Evolutionary conservation across 164 flowering plant genomes (phyloP).

Genomic region (Cinnamomum micranthum): DNA sequence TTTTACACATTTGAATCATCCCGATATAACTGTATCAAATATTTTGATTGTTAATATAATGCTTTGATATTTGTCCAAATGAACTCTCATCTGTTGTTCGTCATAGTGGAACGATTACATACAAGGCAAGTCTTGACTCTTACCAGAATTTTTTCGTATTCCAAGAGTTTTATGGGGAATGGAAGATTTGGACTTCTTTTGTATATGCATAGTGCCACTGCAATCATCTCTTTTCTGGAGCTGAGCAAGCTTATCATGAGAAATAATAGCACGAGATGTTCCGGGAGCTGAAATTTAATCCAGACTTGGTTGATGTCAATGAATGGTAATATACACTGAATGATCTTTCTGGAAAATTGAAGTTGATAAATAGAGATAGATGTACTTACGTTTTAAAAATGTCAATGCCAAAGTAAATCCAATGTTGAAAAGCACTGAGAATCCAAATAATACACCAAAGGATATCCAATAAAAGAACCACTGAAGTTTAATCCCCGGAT

Average conservation of each 20-base stretch:
- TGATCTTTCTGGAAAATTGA: no score
- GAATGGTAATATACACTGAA: background rate
- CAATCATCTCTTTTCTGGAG: conserved; percentile 25
- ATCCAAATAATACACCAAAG: conserved; percentile 45
- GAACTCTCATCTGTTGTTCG: no score
- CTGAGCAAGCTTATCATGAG: conserved; percentile 46
- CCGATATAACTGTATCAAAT: no score
- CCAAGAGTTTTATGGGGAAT: background rate
- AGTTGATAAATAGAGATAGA: background rate
- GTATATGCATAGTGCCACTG: conserved; percentile 2
- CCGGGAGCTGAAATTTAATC: conserved; percentile 42
- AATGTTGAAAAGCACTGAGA: conserved; percentile 41
- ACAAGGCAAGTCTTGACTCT: background rate
- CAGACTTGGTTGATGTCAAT: background rate
- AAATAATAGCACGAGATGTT: conserved; percentile 49
- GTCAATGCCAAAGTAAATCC: conserved; percentile 50
- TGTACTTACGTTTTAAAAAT: conserved; percentile 44
- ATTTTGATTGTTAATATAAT: no score
- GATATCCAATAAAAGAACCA: conserved; percentile 52
- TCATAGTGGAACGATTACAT: no score
- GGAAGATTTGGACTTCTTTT: conserved; percentile 10
- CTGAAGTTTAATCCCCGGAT: conserved; percentile 47
- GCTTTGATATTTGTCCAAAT: no score
- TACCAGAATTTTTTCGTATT: conserved; percentile 31
- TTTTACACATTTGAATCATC: no score